These are phyloP conservation scores for Cucurbita moschata DNA, from an alignment of 306 rosid species.

Conservation along the genomic window DNA sequence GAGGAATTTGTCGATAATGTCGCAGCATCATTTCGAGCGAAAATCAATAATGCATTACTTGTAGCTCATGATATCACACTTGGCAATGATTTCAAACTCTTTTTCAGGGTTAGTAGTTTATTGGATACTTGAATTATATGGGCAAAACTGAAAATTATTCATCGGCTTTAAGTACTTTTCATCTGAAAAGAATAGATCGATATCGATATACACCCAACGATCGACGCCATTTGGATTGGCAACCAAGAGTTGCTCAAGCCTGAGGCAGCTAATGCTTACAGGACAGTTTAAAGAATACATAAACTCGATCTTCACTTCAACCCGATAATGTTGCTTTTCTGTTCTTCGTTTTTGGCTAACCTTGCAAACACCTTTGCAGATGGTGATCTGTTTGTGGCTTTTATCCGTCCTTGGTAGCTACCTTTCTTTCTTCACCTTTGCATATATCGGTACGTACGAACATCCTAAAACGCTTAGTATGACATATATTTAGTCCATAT, in stretches of 20 bases:
- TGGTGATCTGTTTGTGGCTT: conserved; percentile 70
- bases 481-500: neutral
- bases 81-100: conserved; percentile 77
- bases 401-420: conserved; percentile 66
- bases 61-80: conserved; percentile 92
- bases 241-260: neutral
- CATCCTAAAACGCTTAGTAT: neutral
- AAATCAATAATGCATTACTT: conserved; percentile 60
- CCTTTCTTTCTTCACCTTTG: conserved; percentile 62
- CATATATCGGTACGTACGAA: conserved; percentile 52
- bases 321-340: neutral
- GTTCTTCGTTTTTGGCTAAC: neutral
- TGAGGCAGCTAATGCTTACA: neutral
- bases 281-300: neutral
- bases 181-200: neutral
- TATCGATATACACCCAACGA: neutral
- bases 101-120: conserved; percentile 61
- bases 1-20: conserved; percentile 89
- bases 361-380: conserved; percentile 33
- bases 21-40: conserved; percentile 87
- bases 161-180: neutral
- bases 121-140: neutral
- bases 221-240: neutral
- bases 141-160: neutral
- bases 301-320: neutral